Evolutionary conservation across 75 land plant genomes (phyloP).

Genomic region (Selaginella moellendorffii): DNA sequence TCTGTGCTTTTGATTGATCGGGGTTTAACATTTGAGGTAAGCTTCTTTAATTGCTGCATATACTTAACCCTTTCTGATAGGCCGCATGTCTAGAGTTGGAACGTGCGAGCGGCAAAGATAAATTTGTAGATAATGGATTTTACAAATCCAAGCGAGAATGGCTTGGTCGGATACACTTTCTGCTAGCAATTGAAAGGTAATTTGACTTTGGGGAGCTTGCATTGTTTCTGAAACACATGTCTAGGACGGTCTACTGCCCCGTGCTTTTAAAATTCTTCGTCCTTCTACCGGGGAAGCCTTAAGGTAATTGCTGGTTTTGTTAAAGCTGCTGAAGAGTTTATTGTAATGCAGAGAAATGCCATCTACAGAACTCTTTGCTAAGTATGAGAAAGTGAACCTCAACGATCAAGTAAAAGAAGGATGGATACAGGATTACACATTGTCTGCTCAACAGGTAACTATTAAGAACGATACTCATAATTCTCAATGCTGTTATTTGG

Average conservation of each 20-base stretch:
- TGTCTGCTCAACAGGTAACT: conserved; percentile 66
- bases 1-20: conserved; percentile 70
- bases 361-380: conserved; percentile 41
- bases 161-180: conserved; percentile 67
- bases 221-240: no score
- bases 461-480: background rate
- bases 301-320: no score
- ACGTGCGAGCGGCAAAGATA: no score
- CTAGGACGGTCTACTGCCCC: no score
- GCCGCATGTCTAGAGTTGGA: conserved; percentile 44
- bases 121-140: conserved; percentile 46
- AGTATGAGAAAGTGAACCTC: conserved; percentile 54
- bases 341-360: conserved; percentile 80
- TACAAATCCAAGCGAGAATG: conserved; percentile 88
- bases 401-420: conserved; percentile 54
- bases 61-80: conserved; percentile 29
- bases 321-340: no score
- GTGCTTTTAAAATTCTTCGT: conserved; percentile 51
- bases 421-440: conserved; percentile 69
- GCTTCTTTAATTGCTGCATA: no score
- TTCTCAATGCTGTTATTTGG: conserved; percentile 6
- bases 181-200: conserved; percentile 77
- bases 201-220: no score
- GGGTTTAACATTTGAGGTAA: conserved; percentile 83
- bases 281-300: conserved; percentile 77